Percentiles rank a stretch among this genome's conserved stretches.
phyloP scores from a whole-genome alignment of 2,329 filamentous ascomycete species.

The Sarocladium strictum region DNA sequence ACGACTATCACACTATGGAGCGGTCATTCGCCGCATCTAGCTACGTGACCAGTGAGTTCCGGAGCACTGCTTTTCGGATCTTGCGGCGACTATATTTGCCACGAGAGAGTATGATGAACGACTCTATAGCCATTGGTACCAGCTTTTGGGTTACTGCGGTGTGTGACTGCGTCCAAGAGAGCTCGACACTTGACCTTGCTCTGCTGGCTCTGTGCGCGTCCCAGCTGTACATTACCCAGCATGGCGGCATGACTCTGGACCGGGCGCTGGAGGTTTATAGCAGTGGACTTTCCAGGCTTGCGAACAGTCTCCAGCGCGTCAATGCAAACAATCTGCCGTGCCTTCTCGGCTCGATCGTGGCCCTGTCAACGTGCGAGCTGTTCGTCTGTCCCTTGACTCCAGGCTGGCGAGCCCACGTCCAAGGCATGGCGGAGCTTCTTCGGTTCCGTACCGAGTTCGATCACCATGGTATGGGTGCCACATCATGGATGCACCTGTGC shows the following conservation, averaged over 20 bases:
- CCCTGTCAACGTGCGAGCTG: conserved; percentile 8
- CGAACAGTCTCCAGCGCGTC: neutral
- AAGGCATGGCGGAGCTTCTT: conserved; percentile 10
- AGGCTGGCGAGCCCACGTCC: conserved; percentile 9
- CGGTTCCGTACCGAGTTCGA: neutral
- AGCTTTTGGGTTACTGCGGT: conserved; percentile 4
- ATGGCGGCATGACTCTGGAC: conserved; percentile 1
- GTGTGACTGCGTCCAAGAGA: neutral
- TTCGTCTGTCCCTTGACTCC: conserved; percentile 7
- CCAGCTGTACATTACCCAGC: conserved; percentile 8
- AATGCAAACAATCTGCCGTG: neutral
- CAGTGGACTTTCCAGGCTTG: conserved; percentile 1
- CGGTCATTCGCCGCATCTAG: neutral
- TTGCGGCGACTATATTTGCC: conserved; percentile 1
- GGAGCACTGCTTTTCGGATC: neutral
- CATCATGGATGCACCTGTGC: conserved; percentile 1
- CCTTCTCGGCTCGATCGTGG: conserved; percentile 4
- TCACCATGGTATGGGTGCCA: neutral
- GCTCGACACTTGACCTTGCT: conserved; percentile 4
- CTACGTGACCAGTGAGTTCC: neutral
- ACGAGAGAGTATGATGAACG: neutral
- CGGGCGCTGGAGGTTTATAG: conserved; percentile 4
- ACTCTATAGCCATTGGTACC: neutral
- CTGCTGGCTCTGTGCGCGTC: conserved; percentile 7
- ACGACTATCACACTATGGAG: neutral